These are phyloP conservation scores for Dipteronia sinensis DNA, from an alignment of 345 rosid genomes.

Conservation along the genomic window DNA sequence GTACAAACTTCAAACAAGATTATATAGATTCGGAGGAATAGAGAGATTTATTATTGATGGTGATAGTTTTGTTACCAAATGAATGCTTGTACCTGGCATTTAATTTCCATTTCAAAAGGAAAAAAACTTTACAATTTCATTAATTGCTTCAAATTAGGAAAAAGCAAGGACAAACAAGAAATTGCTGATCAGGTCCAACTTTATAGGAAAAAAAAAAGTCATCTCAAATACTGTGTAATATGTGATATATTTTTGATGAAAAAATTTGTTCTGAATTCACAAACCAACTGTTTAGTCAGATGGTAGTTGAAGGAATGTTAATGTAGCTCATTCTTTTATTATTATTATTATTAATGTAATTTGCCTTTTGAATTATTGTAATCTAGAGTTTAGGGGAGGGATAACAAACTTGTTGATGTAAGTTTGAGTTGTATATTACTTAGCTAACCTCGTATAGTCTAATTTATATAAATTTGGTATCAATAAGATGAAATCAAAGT, in stretches of 20 bases:
- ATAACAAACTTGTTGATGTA: too few relatives aligned
- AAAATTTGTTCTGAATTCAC: not conserved
- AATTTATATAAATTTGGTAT: too few relatives aligned
- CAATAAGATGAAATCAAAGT: too few relatives aligned
- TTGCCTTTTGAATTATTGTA: too few relatives aligned
- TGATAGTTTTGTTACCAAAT: not conserved
- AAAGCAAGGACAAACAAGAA: not conserved
- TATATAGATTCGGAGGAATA: too few relatives aligned
- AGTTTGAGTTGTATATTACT: too few relatives aligned
- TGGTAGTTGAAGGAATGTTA: not conserved
- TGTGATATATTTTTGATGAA: not conserved
- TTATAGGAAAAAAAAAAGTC: not conserved
- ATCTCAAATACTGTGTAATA: not conserved
- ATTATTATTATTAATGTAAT: too few relatives aligned
- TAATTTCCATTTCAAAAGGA: not conserved
- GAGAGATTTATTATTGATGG: not conserved
- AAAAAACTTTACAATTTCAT: not conserved
- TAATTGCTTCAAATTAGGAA: conserved; percentile 2
- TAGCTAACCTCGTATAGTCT: too few relatives aligned
- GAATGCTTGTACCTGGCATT: conserved; percentile 9
- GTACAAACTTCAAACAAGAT: too few relatives aligned
- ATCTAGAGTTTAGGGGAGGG: too few relatives aligned
- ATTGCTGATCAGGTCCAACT: not conserved
- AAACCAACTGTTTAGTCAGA: not conserved
- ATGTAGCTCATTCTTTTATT: not conserved